A percentile compares a stretch with the other conserved stretches of the same genome.
Conservation (phyloP, 257 asterid genomes). For the Apocynum venetum region DNA sequence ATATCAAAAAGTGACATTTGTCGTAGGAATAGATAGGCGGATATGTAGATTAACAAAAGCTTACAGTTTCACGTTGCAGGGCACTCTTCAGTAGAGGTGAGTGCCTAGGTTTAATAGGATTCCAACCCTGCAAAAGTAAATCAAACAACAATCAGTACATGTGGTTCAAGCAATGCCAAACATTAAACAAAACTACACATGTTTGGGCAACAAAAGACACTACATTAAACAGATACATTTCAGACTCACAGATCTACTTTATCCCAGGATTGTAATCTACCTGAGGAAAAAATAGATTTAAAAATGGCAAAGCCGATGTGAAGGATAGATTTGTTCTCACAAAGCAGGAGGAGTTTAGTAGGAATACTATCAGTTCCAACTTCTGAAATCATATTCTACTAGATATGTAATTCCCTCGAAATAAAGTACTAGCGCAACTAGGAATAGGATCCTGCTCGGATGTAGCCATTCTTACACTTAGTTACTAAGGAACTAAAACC, state of each 20-base stretch:
- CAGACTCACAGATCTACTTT: neutral
- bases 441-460: neutral
- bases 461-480: neutral
- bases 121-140: constrained; percentile 62
- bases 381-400: neutral
- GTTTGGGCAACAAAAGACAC: neutral
- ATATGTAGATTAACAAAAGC: constrained; percentile 19
- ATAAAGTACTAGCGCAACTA: neutral
- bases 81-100: constrained; percentile 79
- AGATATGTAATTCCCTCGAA: neutral
- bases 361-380: neutral
- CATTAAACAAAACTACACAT: neutral
- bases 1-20: neutral
- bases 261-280: neutral
- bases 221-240: neutral
- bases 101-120: constrained; percentile 85
- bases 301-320: neutral
- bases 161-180: constrained; percentile 2
- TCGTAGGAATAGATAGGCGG: neutral
- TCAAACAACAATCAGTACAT: neutral
- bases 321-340: neutral
- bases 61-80: constrained; percentile 68
- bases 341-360: neutral
- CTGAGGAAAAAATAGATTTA: neutral
- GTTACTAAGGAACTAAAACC: neutral